A percentile compares a stretch with the other conserved stretches of the same genome.
Evolutionary conservation across 2,329 filamentous ascomycete species (phyloP).

Genomic region (Helminthosporium solani): DNA sequence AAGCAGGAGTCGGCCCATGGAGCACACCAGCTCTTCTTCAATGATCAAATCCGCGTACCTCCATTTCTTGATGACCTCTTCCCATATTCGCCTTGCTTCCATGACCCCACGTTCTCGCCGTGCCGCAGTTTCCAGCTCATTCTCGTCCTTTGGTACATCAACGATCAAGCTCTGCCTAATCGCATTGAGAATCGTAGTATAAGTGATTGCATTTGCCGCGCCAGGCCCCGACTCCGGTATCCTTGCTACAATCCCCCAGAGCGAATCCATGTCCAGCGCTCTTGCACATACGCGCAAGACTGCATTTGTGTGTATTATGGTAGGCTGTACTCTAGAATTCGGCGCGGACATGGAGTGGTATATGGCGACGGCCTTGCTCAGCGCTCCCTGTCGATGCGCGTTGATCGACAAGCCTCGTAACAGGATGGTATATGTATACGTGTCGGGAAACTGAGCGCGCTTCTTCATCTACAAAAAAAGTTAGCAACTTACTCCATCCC

Average conservation of each 20-base stretch:
- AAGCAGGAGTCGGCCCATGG: slow-evolving; percentile 79
- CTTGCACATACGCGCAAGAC: slow-evolving; percentile 78
- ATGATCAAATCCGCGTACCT: slow-evolving; percentile 66
- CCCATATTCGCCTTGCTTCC: slow-evolving; percentile 76
- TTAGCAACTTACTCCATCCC: slow-evolving; percentile 11
- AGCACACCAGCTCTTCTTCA: slow-evolving; percentile 75
- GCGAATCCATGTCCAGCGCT: slow-evolving; percentile 71
- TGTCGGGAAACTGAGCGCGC: slow-evolving; percentile 74
- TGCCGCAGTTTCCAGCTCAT: slow-evolving; percentile 25
- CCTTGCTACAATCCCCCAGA: slow-evolving; percentile 75
- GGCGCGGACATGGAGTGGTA: slow-evolving; percentile 73
- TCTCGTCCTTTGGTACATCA: slow-evolving; percentile 28
- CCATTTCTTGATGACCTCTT: slow-evolving; percentile 77
- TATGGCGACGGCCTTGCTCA: slow-evolving; percentile 69
- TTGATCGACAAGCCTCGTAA: slow-evolving; percentile 71
- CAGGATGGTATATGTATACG: slow-evolving; percentile 80
- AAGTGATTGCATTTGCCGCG: slow-evolving; percentile 71
- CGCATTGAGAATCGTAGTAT: slow-evolving; percentile 78
- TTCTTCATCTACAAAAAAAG: slow-evolving; percentile 82
- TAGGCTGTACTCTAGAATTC: slow-evolving; percentile 65
- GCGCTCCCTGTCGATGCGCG: slow-evolving; percentile 58
- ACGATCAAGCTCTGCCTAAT: slow-evolving; percentile 50
- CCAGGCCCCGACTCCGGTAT: slow-evolving; percentile 64
- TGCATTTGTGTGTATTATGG: slow-evolving; percentile 83
- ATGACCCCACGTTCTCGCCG: slow-evolving; percentile 53